Base-by-base conservation (phyloP, 2,329 filamentous ascomycete species). In the Triangularia setosa region DNA sequence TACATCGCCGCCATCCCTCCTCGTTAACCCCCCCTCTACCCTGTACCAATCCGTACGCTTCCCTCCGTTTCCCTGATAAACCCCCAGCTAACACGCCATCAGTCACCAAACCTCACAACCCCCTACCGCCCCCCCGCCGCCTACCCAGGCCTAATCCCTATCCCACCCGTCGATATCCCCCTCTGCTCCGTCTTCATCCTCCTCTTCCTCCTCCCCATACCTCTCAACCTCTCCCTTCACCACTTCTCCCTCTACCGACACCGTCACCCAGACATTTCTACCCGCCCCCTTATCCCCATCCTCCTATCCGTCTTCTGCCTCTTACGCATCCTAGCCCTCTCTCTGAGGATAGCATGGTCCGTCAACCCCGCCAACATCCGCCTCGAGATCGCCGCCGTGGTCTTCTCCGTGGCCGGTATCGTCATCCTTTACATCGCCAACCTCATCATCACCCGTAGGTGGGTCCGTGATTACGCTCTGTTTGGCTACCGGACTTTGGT, bases 361-460 rank as follows among this genome's bases (percentile, higher is more conserved):
- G n/a, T 30, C 23, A 52, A 69, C 25, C 68, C 66, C 0, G 40
- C 30, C 5, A 58, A 67, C 48, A 24, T 59, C 5, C 30, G 64
- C 24, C 44, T 75, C 5, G 70, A 71, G 24, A 72, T 75, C 30
- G 79, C 83, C 4, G 81, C 85, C 0, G 77, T 80, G 44, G 79
- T 88, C 67, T 84, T 89, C 65, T 80, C 87, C 58, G 79, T 81
- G 3, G 83, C 85, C 0, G 87, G 86, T 11, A 80, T 88, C 0
- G 71, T 89, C 16, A 73, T 90, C 1, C 74, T 90, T 1, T 89
- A 86, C 71, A 78, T 90, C 67, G 75, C 88, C 73, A 90, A 90
- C 72, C 73, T 90, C 8, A 75, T 90, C 62, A 87, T 87, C 71
- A 75, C 83, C 0, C 85, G 88, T 67, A 84, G 88, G 8, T 81